These are phyloP conservation scores for Rosellinia necatrix DNA, from an alignment of 2,329 filamentous ascomycete species.

Conservation along the genomic window DNA sequence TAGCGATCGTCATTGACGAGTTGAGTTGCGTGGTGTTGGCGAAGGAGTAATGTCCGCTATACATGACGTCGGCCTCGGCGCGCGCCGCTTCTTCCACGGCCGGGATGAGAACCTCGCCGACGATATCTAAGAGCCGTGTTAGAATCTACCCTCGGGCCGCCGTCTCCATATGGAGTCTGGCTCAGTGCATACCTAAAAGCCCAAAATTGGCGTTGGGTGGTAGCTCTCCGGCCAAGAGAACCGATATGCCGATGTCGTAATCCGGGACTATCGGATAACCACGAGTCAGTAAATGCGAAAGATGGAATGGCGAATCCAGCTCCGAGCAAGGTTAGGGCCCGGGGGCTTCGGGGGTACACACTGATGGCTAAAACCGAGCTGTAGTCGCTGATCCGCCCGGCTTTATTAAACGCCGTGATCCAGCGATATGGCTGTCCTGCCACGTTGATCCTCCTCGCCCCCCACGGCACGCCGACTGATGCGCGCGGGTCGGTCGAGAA, in stretches of 20 bases:
- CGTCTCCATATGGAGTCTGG: neutral
- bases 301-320: no score
- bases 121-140: conserved; percentile 31
- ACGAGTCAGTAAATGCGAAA: no score
- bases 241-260: conserved; percentile 47
- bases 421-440: conserved; percentile 37
- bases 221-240: conserved; percentile 44
- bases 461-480: conserved; percentile 47
- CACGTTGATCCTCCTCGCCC: conserved; percentile 36
- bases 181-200: conserved; percentile 32
- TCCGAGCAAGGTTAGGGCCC: no score
- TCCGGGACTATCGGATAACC: conserved; percentile 42
- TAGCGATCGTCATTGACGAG: conserved; percentile 39
- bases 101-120: conserved; percentile 38
- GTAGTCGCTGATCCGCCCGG: conserved; percentile 47
- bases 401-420: conserved; percentile 48
- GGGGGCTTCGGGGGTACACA: neutral
- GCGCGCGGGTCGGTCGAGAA: conserved; percentile 47
- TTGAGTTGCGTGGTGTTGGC: conserved; percentile 32
- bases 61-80: conserved; percentile 36
- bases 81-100: conserved; percentile 38
- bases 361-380: conserved; percentile 44
- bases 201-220: conserved; percentile 38
- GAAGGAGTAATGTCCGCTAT: conserved; percentile 36
- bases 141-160: neutral